Evolutionary conservation across 495 filamentous ascomycete genomes (phyloP).

Genomic region (Entonaema liquescens): DNA sequence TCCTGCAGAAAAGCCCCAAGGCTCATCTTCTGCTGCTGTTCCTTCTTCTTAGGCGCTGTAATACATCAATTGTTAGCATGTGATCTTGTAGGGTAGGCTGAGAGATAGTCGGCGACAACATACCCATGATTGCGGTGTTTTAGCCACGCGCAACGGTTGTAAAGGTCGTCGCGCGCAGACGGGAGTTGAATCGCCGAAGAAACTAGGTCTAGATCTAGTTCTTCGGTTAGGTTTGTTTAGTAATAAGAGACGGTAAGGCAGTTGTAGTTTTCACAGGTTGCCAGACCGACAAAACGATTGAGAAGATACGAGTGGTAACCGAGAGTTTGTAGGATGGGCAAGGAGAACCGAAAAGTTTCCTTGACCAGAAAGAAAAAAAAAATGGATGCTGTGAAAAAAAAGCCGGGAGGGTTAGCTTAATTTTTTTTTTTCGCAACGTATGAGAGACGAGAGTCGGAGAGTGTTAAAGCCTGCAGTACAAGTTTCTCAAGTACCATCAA

Average conservation of each 20-base stretch:
- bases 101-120: conserved; percentile 51
- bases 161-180: conserved; percentile 57
- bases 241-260: conserved; percentile 8
- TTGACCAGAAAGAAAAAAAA: conserved; percentile 33
- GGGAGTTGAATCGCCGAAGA: conserved; percentile 38
- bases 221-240: conserved; percentile 9
- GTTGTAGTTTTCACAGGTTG: conserved; percentile 20
- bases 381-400: conserved; percentile 37
- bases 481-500: conserved; percentile 11
- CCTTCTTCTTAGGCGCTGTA: conserved; percentile 87
- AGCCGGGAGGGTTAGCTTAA: conserved; percentile 38
- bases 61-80: conserved; percentile 35
- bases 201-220: conserved; percentile 20
- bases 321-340: conserved; percentile 30
- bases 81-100: conserved; percentile 14
- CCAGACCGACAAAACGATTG: conserved; percentile 22
- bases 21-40: conserved; percentile 89
- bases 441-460: conserved; percentile 17
- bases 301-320: conserved; percentile 13
- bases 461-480: conserved; percentile 18
- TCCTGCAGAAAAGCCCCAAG: conserved; percentile 90
- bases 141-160: conserved; percentile 53
- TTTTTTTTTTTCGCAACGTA: conserved; percentile 29
- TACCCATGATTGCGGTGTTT: conserved; percentile 88
- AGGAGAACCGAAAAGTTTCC: conserved; percentile 37